These are phyloP conservation scores for Pisolithus sp. DNA, from an alignment of 768 basidiomycete genomes.

Conservation along the genomic window DNA sequence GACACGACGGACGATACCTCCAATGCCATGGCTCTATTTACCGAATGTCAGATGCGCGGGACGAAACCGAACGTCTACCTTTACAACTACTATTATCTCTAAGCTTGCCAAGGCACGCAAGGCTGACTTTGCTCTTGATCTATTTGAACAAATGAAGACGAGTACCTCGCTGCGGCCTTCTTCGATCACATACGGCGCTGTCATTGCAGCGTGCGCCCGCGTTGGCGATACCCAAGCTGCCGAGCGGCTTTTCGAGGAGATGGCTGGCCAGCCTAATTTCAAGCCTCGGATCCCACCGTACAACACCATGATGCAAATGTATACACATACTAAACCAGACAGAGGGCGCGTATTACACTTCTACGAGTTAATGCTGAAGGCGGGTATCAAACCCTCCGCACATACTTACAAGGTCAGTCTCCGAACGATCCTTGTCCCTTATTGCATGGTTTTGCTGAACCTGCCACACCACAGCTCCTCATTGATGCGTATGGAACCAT, in stretches of 20 bases:
- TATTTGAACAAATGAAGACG: slow-evolving; percentile 85
- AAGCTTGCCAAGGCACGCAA: slow-evolving; percentile 93
- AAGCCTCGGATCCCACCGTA: slow-evolving; percentile 89
- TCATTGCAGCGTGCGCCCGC: slow-evolving; percentile 90
- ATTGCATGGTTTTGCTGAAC: background rate
- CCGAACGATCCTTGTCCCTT: background rate
- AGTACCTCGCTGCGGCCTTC: slow-evolving; percentile 49
- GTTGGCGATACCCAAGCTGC: slow-evolving; percentile 85
- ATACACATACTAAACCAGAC: slow-evolving; percentile 85
- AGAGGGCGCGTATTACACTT: slow-evolving; percentile 71
- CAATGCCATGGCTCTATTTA: slow-evolving; percentile 78
- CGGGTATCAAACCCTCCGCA: slow-evolving; percentile 65
- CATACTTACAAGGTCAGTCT: slow-evolving; percentile 86
- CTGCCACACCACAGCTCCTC: slow-evolving; percentile 50
- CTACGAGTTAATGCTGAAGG: slow-evolving; percentile 57
- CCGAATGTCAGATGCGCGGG: slow-evolving; percentile 64
- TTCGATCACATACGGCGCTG: slow-evolving; percentile 90
- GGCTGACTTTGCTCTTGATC: slow-evolving; percentile 78
- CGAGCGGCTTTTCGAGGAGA: slow-evolving; percentile 79
- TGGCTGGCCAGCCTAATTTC: slow-evolving; percentile 68
- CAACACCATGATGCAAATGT: slow-evolving; percentile 99
- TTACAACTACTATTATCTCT: slow-evolving; percentile 96
- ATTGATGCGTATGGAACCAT: slow-evolving; percentile 85
- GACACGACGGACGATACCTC: slow-evolving; percentile 95
- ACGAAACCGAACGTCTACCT: slow-evolving; percentile 81